Evolutionary conservation across 1,139 yeast genomes (phyloP), one percentile per base, ranked within the genome.

Genomic region (Protomyces gravidus): DNA sequence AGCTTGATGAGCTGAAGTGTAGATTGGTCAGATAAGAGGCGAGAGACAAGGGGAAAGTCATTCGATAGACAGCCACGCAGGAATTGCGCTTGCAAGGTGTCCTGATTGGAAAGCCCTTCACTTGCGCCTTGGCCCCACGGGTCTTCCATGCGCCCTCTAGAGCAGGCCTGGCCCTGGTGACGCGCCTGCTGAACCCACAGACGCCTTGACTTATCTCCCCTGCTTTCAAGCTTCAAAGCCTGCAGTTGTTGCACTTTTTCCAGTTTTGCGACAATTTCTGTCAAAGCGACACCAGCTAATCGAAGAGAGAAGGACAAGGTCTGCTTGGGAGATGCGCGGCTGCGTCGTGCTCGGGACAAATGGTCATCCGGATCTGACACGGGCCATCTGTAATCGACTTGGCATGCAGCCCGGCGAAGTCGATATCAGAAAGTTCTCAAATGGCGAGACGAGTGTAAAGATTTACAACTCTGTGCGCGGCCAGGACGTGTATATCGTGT

Each of bases 401-500:
- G 82, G 86, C 33, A 73, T 85, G 17, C 83, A 81, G 45, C 80
- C 80, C 63, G 86, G 86, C 15, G 74, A 75, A 25, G 86, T 83
- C 3, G 73, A 74, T 25, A 76, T 83, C 30, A 74, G 73, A 59
- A 84, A 84, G 70, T 86, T 87, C 72, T 63, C 65, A 42, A 76
- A 75, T 63, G 86, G 88, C 57, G 98, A 92, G 73, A 92, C 95
- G 13, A 86, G 94, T 13, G 90, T 92, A 61, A 84, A 95, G 52
- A 88, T 92, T 66, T 95, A 95, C 28, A 97, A 92, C 73, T 86
- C 96, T 28, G 95, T 92, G 46, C 83, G 98, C 75, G 98, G 92
- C 71, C 97, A 92, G 72, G 98, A 92, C 71, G 78, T 92, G 47
- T 92, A 85, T 72, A 87, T 92, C 65, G 80, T 92, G 63, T 97